Base-by-base conservation (phyloP, 495 filamentous ascomycete genomes). In the Aspergillus asperescens region DNA sequence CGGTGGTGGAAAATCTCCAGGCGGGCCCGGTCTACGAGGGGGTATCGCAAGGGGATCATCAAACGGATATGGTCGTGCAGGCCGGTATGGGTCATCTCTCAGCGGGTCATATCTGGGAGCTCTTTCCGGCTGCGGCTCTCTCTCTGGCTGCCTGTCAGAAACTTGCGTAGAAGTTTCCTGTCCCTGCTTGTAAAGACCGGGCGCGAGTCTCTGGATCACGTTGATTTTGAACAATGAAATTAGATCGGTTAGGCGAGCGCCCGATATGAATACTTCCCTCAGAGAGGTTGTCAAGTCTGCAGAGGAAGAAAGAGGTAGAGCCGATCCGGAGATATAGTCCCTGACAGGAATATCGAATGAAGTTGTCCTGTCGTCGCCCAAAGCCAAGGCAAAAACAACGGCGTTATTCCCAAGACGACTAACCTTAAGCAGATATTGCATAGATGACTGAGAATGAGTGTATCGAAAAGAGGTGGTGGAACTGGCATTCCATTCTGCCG, bases 391-490 rank as follows among this genome's bases (percentile, higher is more conserved):
- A 61, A 87, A 81, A 47, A 96, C 76, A 40, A 96, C 85, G 18
- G 85, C 86, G 65, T 94, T 95, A 59, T 77, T 77, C 43, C 90
- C 90, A 37, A 97, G 75, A 12, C 92, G 83, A 69, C 83, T 86
- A 56, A 92, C 68, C 63, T 89, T 90, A 45, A 97, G 60, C 9
- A 96, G 73, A 62, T 85, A 97, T 54, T 86, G 77, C 76, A 93
- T 87, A 12, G 90, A 81, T 0, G 90, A 94, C 65, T 96, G 89
- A n/a, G 80, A 70, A 61, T 96, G 94, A 2, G 84, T 80, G 72
- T 97, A 98, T 47, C 92, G 82, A 68, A 98, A 94, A 42, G 85
- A 78, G 67, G 85, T 86, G 32, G 77, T 70, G 9, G 78, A 80
- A 54, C 77, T 78, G 29, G 78, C 70, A 66, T 95, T 95, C 90